Conservation (phyloP, 768 basidiomycete genomes). For the Brasilioporus rufonigricans region DNA sequence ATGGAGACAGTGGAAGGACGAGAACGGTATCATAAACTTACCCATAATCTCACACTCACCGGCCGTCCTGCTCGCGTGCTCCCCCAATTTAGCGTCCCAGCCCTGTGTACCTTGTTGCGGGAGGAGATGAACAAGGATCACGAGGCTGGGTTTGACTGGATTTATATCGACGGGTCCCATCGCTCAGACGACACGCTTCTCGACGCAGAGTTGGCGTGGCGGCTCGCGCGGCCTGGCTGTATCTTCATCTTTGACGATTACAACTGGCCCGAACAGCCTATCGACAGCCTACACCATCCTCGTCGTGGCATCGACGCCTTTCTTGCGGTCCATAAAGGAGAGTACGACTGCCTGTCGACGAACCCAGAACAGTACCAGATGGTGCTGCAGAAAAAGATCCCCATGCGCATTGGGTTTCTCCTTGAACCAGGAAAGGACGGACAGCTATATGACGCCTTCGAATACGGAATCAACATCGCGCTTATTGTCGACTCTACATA, state of each 20-base stretch:
- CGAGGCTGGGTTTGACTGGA: conserved; percentile 51
- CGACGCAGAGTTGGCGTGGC: conserved; percentile 60
- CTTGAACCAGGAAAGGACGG: conserved; percentile 7
- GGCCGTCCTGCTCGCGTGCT: conserved; percentile 46
- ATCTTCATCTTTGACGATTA: conserved; percentile 61
- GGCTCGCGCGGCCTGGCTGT: conserved; percentile 48
- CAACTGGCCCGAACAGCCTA: conserved; percentile 47
- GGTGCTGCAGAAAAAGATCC: conserved; percentile 46
- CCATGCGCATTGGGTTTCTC: conserved; percentile 54
- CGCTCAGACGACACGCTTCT: conserved; percentile 58
- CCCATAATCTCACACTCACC: conserved; percentile 47
- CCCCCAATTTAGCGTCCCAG: conserved; percentile 52
- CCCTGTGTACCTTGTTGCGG: conserved; percentile 42
- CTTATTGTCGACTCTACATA: conserved; percentile 43
- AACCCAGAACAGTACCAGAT: conserved; percentile 45
- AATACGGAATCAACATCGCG: conserved; percentile 49
- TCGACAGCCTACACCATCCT: conserved; percentile 51
- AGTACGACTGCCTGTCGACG: conserved; percentile 43
- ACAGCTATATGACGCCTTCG: conserved; percentile 27
- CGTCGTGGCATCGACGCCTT: conserved; percentile 57
- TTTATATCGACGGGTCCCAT: conserved; percentile 60
- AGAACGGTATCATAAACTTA: conserved; percentile 42
- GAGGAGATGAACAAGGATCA: conserved; percentile 39
- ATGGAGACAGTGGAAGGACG: conserved; percentile 45
- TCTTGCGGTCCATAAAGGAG: conserved; percentile 46